Percentiles rank a stretch among this genome's conserved stretches.
These are phyloP conservation scores for Helotiales sp. DNA, from an alignment of 2,329 filamentous ascomycete species.

Conservation along the genomic window DNA sequence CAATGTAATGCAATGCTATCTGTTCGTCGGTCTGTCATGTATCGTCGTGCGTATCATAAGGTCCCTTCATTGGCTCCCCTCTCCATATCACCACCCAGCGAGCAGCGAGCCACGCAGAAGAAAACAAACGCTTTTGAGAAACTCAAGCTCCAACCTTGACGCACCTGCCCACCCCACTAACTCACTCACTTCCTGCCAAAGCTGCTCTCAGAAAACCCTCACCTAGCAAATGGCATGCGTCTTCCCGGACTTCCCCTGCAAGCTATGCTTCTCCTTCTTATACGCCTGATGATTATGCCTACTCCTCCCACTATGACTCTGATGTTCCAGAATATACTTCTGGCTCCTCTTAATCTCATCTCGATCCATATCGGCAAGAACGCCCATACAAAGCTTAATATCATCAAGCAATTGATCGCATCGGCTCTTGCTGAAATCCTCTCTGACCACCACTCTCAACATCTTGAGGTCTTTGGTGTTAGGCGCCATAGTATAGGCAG, in stretches of 20 bases:
- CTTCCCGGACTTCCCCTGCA: constrained; percentile 91
- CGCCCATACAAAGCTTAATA: constrained; percentile 75
- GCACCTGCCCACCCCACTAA: too few relatives aligned
- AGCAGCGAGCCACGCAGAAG: too few relatives aligned
- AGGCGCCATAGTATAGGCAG: constrained; percentile 91
- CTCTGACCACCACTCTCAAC: constrained; percentile 88
- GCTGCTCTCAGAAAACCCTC: background rate
- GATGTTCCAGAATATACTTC: constrained; percentile 65
- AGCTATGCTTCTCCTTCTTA: constrained; percentile 78
- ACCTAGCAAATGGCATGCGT: constrained; percentile 84
- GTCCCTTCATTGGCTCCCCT: background rate
- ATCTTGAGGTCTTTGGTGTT: constrained; percentile 79
- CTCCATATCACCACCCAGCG: background rate
- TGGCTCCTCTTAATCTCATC: constrained; percentile 72
- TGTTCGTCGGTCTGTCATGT: background rate
- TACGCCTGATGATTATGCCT: constrained; percentile 56
- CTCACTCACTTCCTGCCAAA: background rate
- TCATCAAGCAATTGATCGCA: constrained; percentile 81
- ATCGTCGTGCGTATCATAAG: too few relatives aligned
- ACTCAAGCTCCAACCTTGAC: background rate
- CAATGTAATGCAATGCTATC: background rate
- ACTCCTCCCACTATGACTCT: constrained; percentile 56
- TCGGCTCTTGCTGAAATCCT: constrained; percentile 84
- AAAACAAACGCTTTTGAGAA: too few relatives aligned
- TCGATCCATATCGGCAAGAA: constrained; percentile 76